Conservation (phyloP, 305 asterid species). For the Solanum hybrid region DNA sequence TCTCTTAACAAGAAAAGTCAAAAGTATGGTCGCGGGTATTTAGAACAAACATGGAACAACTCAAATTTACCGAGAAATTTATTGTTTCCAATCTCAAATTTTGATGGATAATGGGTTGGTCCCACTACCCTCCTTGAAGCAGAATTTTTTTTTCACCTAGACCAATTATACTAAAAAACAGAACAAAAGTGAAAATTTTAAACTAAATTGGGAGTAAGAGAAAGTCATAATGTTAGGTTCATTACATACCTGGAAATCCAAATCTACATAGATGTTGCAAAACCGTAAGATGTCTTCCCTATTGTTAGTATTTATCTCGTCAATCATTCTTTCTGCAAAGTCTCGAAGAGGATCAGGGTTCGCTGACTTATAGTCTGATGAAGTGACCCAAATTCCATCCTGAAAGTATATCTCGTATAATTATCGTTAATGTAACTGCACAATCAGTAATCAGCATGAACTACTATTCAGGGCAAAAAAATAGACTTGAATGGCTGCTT, state of each 20-base stretch:
- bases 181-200: background rate
- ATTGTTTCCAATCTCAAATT: background rate
- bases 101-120: background rate
- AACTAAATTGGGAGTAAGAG: background rate
- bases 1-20: background rate
- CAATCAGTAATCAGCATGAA: background rate
- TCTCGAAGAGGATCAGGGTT: slow-evolving; percentile 88
- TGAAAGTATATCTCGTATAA: slow-evolving; percentile 14
- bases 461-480: background rate
- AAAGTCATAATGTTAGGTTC: background rate
- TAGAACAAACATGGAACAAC: background rate
- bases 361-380: slow-evolving; percentile 60
- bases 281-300: slow-evolving; percentile 70
- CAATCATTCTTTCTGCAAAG: slow-evolving; percentile 66
- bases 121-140: background rate
- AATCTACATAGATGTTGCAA: slow-evolving; percentile 70
- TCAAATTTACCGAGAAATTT: background rate
- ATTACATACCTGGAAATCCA: slow-evolving; percentile 67
- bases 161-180: background rate
- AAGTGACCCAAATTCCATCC: slow-evolving; percentile 73
- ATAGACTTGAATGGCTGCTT: background rate
- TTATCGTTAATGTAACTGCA: background rate
- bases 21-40: background rate
- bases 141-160: background rate
- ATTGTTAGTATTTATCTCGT: slow-evolving; percentile 64